Conservation (phyloP, 2,329 filamentous ascomycete species). For the Fusarium buharicum region DNA sequence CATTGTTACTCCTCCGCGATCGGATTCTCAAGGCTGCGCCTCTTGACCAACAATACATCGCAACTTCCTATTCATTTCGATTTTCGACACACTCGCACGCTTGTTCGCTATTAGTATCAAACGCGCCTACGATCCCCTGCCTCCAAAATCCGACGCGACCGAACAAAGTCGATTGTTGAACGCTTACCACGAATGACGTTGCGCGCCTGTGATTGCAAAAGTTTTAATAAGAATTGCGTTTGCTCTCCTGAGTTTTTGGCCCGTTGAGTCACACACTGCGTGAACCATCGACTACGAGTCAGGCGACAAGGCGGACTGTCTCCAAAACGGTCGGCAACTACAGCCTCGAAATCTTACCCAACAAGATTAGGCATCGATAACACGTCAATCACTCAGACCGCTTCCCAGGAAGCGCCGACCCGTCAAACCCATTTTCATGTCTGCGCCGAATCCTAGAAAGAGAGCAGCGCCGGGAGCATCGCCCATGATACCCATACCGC, state of each 20-base stretch:
- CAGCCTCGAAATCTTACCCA: slow-evolving; percentile 29
- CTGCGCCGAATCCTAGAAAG: slow-evolving; percentile 70
- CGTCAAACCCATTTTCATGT: slow-evolving; percentile 51
- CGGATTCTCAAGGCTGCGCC: slow-evolving; percentile 24
- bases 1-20: slow-evolving; percentile 8
- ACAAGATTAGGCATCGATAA: slow-evolving; percentile 37
- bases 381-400: slow-evolving; percentile 21
- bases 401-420: slow-evolving; percentile 26
- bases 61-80: slow-evolving; percentile 4
- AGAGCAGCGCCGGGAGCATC: slow-evolving; percentile 77
- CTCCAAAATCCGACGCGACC: slow-evolving; percentile 14
- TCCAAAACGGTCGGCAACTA: slow-evolving; percentile 15
- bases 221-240: slow-evolving; percentile 18
- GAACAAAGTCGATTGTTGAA: slow-evolving; percentile 9
- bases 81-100: slow-evolving; percentile 4
- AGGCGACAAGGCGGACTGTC: slow-evolving; percentile 22
- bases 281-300: slow-evolving; percentile 2
- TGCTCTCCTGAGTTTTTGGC: not conserved
- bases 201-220: slow-evolving; percentile 14
- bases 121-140: slow-evolving; percentile 2
- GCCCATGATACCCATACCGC: slow-evolving; percentile 67
- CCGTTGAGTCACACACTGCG: slow-evolving; percentile 1
- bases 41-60: slow-evolving; percentile 7
- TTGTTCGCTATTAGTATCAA: not conserved
- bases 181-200: slow-evolving; percentile 24